Base-by-base conservation (phyloP, 129 eudicot genomes). In the Chrysanthemum makinoi region DNA sequence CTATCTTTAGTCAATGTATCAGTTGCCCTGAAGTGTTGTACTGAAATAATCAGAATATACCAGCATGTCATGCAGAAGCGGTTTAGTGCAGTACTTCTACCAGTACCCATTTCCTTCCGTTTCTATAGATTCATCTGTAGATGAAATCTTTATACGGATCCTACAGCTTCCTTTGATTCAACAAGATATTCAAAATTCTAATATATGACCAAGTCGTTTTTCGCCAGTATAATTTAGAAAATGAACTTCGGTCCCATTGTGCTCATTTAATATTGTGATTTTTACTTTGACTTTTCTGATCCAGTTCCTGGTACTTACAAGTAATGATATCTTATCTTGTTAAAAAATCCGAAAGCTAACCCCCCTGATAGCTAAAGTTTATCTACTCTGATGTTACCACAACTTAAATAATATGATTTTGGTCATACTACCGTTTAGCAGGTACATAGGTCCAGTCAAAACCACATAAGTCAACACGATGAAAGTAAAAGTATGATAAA, bases 1-100 rank as follows among this genome's bases (percentile, higher is more conserved):
- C 46, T 28, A 18, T 62, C 50, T 63, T 53, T 72, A 55, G 69
- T 75, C 28, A 80, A 70, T 26, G 51, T 69, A 49, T 69, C 51
- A 46, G 15, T 43, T 52, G 73, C 18, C 18, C n/a, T 43, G 69
- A 52, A 69, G 35, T 33, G 51, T 14, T 18, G 72, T 54, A 48
- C n/a, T 46, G 60, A 44, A 61, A 24, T 48, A 53, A 68, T 52
- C 69, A 68, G 12, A 47, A 74, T 26, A 62, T n/a, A 69, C 70
- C 62, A 61, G 77, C 54, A 43, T 71, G 74, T 5, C 53, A 70
- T 35, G 65, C 49, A 26, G 4, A 60, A 19, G 33, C 14, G 53
- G 18, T 55, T 5, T 55, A 33, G 65, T 15, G 19, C 17, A 33
- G 33, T 33, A 69, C 51, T 19, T 47, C 18, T 60, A 47, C 15